Percentiles rank a stretch among this genome's conserved stretches.
Evolutionary conservation across 2,329 filamentous ascomycete species (phyloP).

Genomic region (Apiospora phragmitis): DNA sequence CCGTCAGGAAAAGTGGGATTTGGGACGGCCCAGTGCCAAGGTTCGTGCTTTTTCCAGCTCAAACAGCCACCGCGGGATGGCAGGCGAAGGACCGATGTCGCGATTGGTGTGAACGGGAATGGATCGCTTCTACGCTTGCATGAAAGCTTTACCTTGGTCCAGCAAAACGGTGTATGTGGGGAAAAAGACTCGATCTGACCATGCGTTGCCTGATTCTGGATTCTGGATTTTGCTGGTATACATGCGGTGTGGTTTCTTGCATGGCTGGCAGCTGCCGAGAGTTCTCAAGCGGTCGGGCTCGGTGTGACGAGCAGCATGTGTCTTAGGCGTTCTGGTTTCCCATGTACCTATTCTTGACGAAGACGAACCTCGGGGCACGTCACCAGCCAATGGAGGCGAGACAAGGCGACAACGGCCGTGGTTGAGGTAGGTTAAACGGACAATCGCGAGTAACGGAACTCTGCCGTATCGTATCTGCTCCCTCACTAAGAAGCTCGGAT

Average conservation of each 20-base stretch:
- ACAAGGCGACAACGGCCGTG: neutral
- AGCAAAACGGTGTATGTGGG: neutral
- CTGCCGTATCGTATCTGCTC: neutral
- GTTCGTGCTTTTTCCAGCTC: slow-evolving; percentile 1
- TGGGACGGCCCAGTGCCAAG: slow-evolving; percentile 1
- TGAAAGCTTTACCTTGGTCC: neutral
- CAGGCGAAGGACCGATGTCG: slow-evolving; percentile 8
- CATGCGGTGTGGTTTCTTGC: neutral
- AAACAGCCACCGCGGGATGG: slow-evolving; percentile 9
- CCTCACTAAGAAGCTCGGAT: neutral
- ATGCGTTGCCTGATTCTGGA: neutral
- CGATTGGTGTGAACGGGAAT: neutral
- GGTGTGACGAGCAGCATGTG: too few species aligned
- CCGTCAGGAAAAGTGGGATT: slow-evolving; percentile 9
- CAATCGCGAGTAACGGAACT: neutral
- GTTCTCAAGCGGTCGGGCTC: too few species aligned
- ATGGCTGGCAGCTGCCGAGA: too few species aligned
- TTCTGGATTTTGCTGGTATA: neutral
- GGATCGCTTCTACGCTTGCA: neutral
- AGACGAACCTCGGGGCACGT: neutral
- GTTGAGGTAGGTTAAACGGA: neutral
- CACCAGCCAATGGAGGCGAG: neutral
- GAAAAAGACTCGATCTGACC: neutral
- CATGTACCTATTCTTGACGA: neutral
- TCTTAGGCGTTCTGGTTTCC: too few species aligned